These are phyloP conservation scores for Leishmania turanica DNA, from an alignment of 208 protist genomes.

Conservation along the genomic window DNA sequence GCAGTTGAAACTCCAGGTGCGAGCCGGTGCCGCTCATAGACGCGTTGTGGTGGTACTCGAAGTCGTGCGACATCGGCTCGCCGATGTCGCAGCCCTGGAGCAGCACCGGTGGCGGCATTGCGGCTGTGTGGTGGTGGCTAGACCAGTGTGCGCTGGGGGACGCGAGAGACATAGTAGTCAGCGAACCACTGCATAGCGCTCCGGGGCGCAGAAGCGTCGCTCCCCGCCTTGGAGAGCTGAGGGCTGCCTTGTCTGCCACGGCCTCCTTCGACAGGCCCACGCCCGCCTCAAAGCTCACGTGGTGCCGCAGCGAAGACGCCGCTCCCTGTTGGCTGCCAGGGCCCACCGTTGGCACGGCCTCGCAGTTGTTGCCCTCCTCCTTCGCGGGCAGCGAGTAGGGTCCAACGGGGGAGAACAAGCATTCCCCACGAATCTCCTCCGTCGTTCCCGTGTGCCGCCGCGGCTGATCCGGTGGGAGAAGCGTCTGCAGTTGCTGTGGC, in stretches of 20 bases:
- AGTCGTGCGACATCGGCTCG: background rate
- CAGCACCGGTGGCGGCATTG: background rate
- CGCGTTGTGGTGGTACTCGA: background rate
- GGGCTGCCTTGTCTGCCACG: no score
- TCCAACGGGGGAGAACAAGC: background rate
- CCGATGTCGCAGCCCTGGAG: background rate
- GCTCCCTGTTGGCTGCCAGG: background rate
- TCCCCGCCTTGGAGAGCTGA: background rate
- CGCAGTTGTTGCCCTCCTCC: background rate
- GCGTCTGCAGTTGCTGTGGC: background rate
- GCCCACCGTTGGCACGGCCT: background rate
- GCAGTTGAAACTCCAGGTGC: slow-evolving; percentile 8
- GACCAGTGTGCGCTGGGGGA: background rate
- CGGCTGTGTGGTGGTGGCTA: background rate
- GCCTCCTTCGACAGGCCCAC: no score
- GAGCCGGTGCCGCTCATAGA: slow-evolving; percentile 4
- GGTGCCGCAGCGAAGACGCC: slow-evolving; percentile 8
- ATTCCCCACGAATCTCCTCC: background rate
- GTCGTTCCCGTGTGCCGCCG: background rate
- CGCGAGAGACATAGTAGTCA: background rate
- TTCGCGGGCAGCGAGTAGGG: background rate
- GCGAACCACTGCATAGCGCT: background rate
- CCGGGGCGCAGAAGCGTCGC: background rate
- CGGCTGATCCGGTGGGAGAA: background rate
- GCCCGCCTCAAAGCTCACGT: slow-evolving; percentile 24